Base-by-base conservation (phyloP, 2,329 filamentous ascomycete genomes). In the Trichoderma harzianum region DNA sequence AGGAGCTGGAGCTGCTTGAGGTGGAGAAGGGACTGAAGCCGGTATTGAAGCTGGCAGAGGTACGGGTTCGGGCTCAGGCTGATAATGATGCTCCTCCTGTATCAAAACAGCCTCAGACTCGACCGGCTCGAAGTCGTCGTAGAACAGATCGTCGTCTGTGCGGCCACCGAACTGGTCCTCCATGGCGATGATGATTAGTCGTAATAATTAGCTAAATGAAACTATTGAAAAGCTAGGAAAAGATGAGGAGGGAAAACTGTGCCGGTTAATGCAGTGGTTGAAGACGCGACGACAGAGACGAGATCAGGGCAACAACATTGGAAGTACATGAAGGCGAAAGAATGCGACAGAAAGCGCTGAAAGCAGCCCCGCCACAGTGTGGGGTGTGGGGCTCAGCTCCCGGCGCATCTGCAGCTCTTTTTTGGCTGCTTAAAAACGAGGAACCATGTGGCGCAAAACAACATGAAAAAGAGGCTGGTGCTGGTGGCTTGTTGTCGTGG, bases 101-200 rank as follows among this genome's bases (percentile, higher is more conserved):
- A 76, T 72, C 26, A 79, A 73, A 26, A 81, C 75, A 6, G 79
- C 72, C 60, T 80, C 78, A 74, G 79, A 79, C 53, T 83, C 79
- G 65, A 89, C 83, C 8, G 87, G 87, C 78, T 90, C 88, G 72
- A 90, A 89, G 76, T 90, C 88, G 75, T 90, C 88, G 73, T 86
- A 86, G 77, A 90, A 90, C 72, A 90, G 83, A 77, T 89, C 88
- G 75, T 90, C 88, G 76, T 90, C 88, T 60, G 88, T 90, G 24
- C 88, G 84, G 62, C 87, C 88, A 72, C 86, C 84, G 75, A 89
- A 90, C 76, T 90, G 88, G 74, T 90, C 88, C 26, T 89, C 87
- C 88, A 89, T 89, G 73, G 55, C 32, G 69, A n/a, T 43, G 24
- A 43, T 55, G 6, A 58, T 43, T 30, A 1, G 5, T 1, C 1